phyloP scores from a whole-genome alignment of 2,329 filamentous ascomycete species.

The Calcarisporium arbuscula region DNA sequence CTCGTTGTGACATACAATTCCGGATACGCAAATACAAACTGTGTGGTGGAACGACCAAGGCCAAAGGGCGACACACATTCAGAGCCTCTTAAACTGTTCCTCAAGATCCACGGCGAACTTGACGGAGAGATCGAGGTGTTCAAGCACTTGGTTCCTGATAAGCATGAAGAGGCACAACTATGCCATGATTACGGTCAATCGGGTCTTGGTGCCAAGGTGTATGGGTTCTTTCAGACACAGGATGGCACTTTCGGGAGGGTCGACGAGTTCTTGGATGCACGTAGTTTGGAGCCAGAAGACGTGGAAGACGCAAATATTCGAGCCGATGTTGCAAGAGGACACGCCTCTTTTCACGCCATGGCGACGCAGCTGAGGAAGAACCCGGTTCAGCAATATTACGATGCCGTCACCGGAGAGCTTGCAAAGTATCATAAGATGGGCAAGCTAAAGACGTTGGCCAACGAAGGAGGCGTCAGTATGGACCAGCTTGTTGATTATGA shows the following conservation, averaged over 20 bases:
- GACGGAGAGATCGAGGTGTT: conserved; percentile 5
- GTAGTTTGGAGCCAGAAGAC: conserved; percentile 11
- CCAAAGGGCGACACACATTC: background rate
- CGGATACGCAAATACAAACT: conserved; percentile 10
- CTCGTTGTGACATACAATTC: conserved; percentile 6
- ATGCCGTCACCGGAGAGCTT: conserved; percentile 5
- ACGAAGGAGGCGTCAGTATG: conserved; percentile 8
- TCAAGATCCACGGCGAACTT: conserved; percentile 11
- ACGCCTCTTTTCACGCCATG: conserved; percentile 10
- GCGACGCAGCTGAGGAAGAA: conserved; percentile 1
- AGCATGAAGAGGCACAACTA: conserved; percentile 8
- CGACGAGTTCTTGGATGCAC: conserved; percentile 12
- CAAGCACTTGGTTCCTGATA: conserved; percentile 9
- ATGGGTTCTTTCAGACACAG: conserved; percentile 12
- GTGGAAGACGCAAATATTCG: conserved; percentile 10
- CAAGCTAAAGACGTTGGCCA: conserved; percentile 8
- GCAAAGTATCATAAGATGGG: conserved; percentile 7
- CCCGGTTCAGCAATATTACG: conserved; percentile 7
- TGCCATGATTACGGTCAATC: conserved; percentile 8
- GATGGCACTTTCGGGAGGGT: conserved; percentile 11
- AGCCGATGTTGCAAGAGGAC: conserved; percentile 8
- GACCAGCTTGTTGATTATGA: conserved; percentile 11
- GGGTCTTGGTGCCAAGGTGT: conserved; percentile 10
- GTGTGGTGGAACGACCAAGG: conserved; percentile 6
- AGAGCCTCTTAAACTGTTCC: conserved; percentile 12